Evolutionary conservation across 202 grass and related monocot species (phyloP), one percentile per base, ranked within the genome.

Genomic region (Zoysia matrella): DNA sequence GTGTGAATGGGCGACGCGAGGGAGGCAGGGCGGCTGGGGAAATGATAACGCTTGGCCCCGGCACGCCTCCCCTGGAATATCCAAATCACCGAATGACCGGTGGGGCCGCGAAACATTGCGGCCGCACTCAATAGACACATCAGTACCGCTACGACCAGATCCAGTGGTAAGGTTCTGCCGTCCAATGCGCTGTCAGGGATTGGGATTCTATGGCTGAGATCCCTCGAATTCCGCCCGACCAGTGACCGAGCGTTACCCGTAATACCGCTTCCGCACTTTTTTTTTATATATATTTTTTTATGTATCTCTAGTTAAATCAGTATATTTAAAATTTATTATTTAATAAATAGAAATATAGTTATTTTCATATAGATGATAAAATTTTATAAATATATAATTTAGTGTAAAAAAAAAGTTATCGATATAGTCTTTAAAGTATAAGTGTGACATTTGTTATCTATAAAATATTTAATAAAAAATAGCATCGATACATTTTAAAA

Each of bases 21-120:
- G 72, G 63, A 60, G 67, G 78, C 78, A 30, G 22, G 22, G 22
- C 22, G 22, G 22, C 0, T 10, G 5, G 18, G 47, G 4, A 18
- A 54, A 77, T 78, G 52, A 73, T 82, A 82, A 89, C 77, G 67
- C 83, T 86, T 81, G 72, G 54, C 53, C 61, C 22, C 22, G 47
- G n/a, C 78, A 78, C 73, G 79, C 11, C 13, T 55, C 9, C 3
- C 9, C 1, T 15, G 0, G 78, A 1, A 18, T 12, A 6, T 69
- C 69, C 7, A 0, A 2, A 0, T 0, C 0, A 0, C 0, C 7
- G 63, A 0, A 57, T 89, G 65, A 85, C 82, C 6, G 0, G 15
- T 43, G 77, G 76, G 86, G 0, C 71, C 86, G 0, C 0, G 0
- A 0, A 0, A 1, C 13, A 3, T 8, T 4, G 40, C 48, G 63